Evolutionary conservation across 352 stramenopile species (phyloP), one percentile per base, ranked within the genome.

Genomic region (Lagenidium giganteum): DNA sequence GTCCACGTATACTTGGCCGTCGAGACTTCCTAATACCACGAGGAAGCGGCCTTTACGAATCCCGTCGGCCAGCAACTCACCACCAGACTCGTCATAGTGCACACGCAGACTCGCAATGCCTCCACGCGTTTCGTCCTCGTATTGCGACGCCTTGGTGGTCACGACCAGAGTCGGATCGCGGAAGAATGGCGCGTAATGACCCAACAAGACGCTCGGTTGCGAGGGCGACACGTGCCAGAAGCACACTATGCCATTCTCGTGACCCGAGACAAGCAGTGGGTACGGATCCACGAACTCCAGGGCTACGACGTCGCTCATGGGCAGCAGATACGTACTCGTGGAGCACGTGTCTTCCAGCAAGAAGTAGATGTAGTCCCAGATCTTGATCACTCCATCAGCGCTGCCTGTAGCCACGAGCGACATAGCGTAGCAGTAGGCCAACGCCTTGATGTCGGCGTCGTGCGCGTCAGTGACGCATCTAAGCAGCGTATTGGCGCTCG

Each of bases 341-440:
- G 36, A 54, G 34, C 74, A 83, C 17, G 52, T 66, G 23, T 89
- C 73, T 34, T 91, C 79, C 0, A 89, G 66, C 13, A 91, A 48
- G 29, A 91, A 91, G 39, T 85, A 91, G 37, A 91, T 70, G 35
- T 89, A 89, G 55, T 92, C 79, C 79, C 79, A 92, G n/a, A 92
- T 73, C 45, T 92, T 87, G 41, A 92, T 80, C 9, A 37, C 29
- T 8, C 74, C 76, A 23, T 89, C 76, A 0, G 64, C 69, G 11
- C 69, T 68, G 13, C 71, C 79, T 12, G 71, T 89, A 0, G 60
- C 79, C 6, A 89, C 60, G 0, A 92, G 49, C 13, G 71, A 73
- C 43, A 92, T 57, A 3, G 74, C 57, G 39, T 88, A 82, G 34
- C 71, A 89, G 29, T 88, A 92, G 1, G 76, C 69, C 11, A 92